A percentile compares a stretch with the other conserved stretches of the same genome.
Evolutionary conservation across 2,329 filamentous ascomycete genomes (phyloP).

Genomic region (Hypoxylon sp.): DNA sequence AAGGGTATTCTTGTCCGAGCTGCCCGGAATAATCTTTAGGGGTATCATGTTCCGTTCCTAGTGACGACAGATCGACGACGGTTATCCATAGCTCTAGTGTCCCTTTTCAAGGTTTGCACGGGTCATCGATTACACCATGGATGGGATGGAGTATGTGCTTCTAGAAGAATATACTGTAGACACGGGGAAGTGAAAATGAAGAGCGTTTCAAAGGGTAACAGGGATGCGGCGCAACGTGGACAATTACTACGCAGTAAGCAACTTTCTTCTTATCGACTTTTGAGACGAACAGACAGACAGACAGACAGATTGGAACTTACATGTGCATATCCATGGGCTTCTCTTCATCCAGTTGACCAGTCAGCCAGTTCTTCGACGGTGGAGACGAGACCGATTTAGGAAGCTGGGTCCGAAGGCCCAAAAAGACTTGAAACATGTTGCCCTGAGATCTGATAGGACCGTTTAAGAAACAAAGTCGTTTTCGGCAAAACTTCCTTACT

Average conservation of each 20-base stretch:
- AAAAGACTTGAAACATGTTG: slow-evolving; percentile 19
- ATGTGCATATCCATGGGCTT: too few species aligned
- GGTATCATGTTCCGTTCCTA: slow-evolving; percentile 15
- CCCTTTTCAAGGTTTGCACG: too few species aligned
- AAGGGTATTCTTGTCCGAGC: slow-evolving; percentile 8
- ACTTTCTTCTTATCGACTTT: too few species aligned
- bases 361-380: too few species aligned
- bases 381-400: slow-evolving; percentile 16
- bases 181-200: slow-evolving; percentile 1
- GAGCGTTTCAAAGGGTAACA: slow-evolving; percentile 23
- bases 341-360: too few species aligned
- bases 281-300: too few species aligned
- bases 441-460: slow-evolving; percentile 15
- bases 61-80: too few species aligned
- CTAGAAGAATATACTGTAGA: background rate
- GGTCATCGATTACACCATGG: too few species aligned
- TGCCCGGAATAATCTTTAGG: slow-evolving; percentile 8
- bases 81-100: too few species aligned
- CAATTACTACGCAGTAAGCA: slow-evolving; percentile 20
- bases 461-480: slow-evolving; percentile 13
- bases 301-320: too few species aligned
- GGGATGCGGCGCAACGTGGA: slow-evolving; percentile 22
- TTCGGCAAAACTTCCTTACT: slow-evolving; percentile 9
- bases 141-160: background rate
- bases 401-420: slow-evolving; percentile 14